phyloP scores from a whole-genome alignment of 1,284 basidiomycete genomes.

The Filobasidium uniguttulatum region DNA sequence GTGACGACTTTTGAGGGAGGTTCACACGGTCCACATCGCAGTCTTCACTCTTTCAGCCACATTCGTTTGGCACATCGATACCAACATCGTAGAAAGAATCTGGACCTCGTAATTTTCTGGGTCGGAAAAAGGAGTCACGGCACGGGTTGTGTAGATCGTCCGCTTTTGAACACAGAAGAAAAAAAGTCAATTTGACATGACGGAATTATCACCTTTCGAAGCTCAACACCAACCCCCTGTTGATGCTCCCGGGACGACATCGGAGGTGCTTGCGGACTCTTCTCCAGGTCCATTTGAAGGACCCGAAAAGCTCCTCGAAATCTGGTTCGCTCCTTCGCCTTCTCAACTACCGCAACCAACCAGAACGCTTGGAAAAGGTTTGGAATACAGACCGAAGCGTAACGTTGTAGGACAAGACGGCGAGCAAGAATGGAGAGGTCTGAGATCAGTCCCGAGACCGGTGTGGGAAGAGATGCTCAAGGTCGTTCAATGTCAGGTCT shows the following conservation, averaged over 20 bases:
- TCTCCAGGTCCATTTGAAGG: constrained; percentile 31
- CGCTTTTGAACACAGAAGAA: no score
- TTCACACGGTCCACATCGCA: no score
- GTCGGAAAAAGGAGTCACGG: no score
- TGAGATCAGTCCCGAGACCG: constrained; percentile 59
- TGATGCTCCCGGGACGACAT: constrained; percentile 1
- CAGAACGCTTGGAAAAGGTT: neutral
- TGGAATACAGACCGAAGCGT: constrained; percentile 8
- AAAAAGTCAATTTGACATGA: no score
- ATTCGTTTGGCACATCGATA: no score
- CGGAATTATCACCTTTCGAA: neutral
- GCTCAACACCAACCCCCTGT: neutral
- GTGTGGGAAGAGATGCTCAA: constrained; percentile 96
- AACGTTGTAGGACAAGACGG: neutral
- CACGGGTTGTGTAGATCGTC: no score
- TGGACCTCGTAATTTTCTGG: no score
- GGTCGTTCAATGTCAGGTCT: constrained; percentile 92
- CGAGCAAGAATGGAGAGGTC: constrained; percentile 41
- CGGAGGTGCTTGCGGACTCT: constrained; percentile 11
- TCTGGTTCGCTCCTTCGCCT: constrained; percentile 84
- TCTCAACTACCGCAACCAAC: constrained; percentile 22
- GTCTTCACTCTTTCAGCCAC: no score
- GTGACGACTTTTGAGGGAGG: no score
- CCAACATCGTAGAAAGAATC: no score
- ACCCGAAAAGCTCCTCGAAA: constrained; percentile 93